Evolutionary conservation across 2,329 filamentous ascomycete species (phyloP), one percentile per base, ranked within the genome.

Genomic region (Tetracladium maxilliforme): DNA sequence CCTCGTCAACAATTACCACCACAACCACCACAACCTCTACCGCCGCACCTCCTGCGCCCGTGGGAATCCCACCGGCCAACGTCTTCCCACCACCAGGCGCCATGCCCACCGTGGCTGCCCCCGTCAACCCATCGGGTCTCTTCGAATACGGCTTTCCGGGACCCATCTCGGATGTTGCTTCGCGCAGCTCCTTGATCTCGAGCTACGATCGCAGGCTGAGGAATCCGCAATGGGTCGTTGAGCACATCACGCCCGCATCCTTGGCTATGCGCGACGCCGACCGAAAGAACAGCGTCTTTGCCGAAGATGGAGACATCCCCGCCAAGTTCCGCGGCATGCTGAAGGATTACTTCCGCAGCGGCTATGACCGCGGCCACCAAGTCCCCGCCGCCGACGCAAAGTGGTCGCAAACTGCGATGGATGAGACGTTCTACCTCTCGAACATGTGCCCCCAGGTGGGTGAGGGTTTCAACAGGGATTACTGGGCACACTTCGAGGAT

Each of bases 371-470:
- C 19, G 90, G 90, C 32, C 90, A 98, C 56, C 90, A 98, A 56
- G 87, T 95, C 7, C 90, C 90, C 7, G 90, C 90, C 6, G 90
- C 90, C 20, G 90, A 98, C 54, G 82, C 80, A 29, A 92, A 92
- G 57, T 98, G 90, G 86, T 81, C 74, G 34, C 90, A 98, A 54
- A 52, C 68, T 18, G 86, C 90, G 35, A 93, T 98, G 83, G 73
- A 98, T 54, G 82, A 81, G 30, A 98, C 90, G 3, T 98, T 98
- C 46, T 76, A 71, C 44, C 66, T 98, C 28, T 77, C 68, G 46
- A 98, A 98, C 58, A 98, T 98, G 86, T 93, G 86, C 46, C 90
- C 90, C 16, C 90, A 98, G 56, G 90, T 98, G 16, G 90, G 90
- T 37, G 83, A 94, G 47, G 90, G 90, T 30, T 98, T 98, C 64